Percentiles rank a stretch among this genome's conserved stretches.
phyloP scores from a whole-genome alignment of 164 flowering plant genomes.

The Piper betle region DNA sequence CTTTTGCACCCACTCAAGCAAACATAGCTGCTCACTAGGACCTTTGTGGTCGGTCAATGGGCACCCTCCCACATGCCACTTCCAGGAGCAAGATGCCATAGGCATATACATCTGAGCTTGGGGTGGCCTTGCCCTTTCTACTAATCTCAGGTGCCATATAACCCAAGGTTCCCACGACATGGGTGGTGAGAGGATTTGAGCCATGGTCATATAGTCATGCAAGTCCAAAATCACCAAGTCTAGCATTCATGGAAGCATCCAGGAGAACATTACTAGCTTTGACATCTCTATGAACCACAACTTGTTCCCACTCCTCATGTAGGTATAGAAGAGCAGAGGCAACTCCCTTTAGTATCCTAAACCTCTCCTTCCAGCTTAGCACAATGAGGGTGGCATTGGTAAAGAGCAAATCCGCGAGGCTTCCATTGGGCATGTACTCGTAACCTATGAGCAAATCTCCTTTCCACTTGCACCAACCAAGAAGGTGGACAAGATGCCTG shows the following conservation, averaged over 20 bases:
- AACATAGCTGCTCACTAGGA: slow-evolving; percentile 29
- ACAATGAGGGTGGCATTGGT: slow-evolving; percentile 22
- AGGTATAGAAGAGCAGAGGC: slow-evolving; percentile 51
- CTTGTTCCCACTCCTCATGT: slow-evolving; percentile 59
- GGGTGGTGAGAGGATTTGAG: slow-evolving; percentile 37
- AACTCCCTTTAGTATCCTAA: slow-evolving; percentile 41
- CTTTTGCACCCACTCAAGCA: slow-evolving; percentile 61
- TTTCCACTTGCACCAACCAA: slow-evolving; percentile 10
- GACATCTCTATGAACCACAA: slow-evolving; percentile 54
- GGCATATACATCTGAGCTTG: slow-evolving; percentile 44
- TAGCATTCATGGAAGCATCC: slow-evolving; percentile 39
- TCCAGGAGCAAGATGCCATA: slow-evolving; percentile 55
- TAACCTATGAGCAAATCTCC: slow-evolving; percentile 37
- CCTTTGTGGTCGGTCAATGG: slow-evolving; percentile 34
- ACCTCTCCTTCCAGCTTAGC: slow-evolving; percentile 42
- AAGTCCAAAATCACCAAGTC: slow-evolving; percentile 26
- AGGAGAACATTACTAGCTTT: slow-evolving; percentile 55
- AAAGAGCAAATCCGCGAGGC: slow-evolving; percentile 38
- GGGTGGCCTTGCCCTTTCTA: slow-evolving; percentile 37
- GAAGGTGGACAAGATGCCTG: slow-evolving; percentile 40
- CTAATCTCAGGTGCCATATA: slow-evolving; percentile 60
- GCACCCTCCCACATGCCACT: slow-evolving; percentile 44
- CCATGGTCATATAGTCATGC: slow-evolving; percentile 56
- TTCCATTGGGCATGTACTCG: slow-evolving; percentile 56
- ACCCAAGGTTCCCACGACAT: slow-evolving; percentile 55